These are phyloP conservation scores for Claviceps pusilla DNA, from an alignment of 2,329 filamentous ascomycete genomes.

Conservation along the genomic window DNA sequence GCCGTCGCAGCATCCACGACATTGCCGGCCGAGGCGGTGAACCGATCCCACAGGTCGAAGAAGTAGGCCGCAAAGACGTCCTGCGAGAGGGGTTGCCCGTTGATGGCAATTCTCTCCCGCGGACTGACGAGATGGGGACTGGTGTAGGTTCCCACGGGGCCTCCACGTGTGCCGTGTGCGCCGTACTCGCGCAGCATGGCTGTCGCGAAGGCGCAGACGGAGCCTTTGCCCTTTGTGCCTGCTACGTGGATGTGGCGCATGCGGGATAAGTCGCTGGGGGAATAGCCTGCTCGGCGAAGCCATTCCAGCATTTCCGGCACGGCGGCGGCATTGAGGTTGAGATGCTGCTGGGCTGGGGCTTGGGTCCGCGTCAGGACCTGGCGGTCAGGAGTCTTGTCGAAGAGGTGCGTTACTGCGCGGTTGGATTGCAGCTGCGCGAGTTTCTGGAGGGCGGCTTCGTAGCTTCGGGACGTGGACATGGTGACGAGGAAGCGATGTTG, in stretches of 20 bases:
- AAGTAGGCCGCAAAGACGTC: conserved; percentile 61
- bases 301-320: conserved; percentile 73
- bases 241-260: conserved; percentile 62
- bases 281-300: conserved; percentile 61
- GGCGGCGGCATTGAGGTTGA: conserved; percentile 51
- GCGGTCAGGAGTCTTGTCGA: conserved; percentile 17
- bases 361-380: conserved; percentile 16
- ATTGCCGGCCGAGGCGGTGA: conserved; percentile 25
- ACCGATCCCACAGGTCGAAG: conserved; percentile 66
- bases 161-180: not conserved
- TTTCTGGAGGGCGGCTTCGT: conserved; percentile 54
- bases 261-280: conserved; percentile 28
- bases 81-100: conserved; percentile 55
- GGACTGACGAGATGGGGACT: conserved; percentile 75
- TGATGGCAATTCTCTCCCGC: conserved; percentile 70
- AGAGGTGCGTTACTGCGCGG: conserved; percentile 44
- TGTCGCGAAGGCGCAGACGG: conserved; percentile 70
- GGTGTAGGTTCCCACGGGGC: conserved; percentile 58
- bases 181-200: conserved; percentile 48
- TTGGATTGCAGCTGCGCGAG: conserved; percentile 71
- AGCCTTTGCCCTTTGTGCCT: conserved; percentile 90
- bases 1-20: conserved; percentile 22
- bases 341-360: conserved; percentile 23
- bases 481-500: conserved; percentile 1
- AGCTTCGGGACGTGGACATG: conserved; percentile 21